A percentile compares a stretch with the other conserved stretches of the same genome.
Conservation (phyloP, 208 protist genomes). For the Trypanosoma theileri region DNA sequence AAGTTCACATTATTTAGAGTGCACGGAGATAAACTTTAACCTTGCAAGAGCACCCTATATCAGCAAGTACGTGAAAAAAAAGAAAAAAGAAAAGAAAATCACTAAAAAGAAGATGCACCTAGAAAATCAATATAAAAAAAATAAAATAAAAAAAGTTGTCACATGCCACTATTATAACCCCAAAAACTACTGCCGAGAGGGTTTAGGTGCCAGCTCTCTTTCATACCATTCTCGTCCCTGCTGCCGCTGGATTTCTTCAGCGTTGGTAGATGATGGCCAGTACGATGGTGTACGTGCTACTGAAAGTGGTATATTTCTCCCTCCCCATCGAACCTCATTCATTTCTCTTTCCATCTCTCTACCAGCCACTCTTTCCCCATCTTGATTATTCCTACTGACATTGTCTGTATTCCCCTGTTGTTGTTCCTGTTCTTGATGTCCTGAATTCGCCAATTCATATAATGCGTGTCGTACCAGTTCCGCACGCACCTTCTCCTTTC, state of each 20-base stretch:
- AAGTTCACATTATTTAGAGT: too few relatives aligned
- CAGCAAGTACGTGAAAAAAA: too few relatives aligned
- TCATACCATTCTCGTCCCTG: conserved; percentile 7
- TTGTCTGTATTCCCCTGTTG: not conserved
- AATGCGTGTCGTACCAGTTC: conserved; percentile 15
- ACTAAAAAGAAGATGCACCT: conserved; percentile 9
- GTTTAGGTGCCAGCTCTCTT: not conserved
- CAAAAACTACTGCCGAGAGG: not conserved
- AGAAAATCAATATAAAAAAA: conserved; percentile 3
- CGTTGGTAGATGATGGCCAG: conserved; percentile 1
- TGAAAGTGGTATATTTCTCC: not conserved
- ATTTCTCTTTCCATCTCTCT: not conserved
- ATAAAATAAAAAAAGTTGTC: conserved; percentile 7
- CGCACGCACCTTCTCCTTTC: conserved; percentile 8
- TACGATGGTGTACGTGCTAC: not conserved
- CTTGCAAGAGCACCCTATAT: too few relatives aligned
- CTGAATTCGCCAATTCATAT: not conserved
- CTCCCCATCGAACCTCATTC: not conserved
- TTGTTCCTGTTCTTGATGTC: not conserved
- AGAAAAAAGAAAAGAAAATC: not conserved
- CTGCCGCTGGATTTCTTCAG: too few relatives aligned
- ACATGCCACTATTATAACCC: not conserved
- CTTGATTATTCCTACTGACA: conserved; percentile 3
- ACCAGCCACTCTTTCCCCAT: not conserved
- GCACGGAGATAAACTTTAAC: too few relatives aligned